phyloP scores from a whole-genome alignment of 192 early-diverging fungal genomes.

The Hyaloraphidium curvatum region DNA sequence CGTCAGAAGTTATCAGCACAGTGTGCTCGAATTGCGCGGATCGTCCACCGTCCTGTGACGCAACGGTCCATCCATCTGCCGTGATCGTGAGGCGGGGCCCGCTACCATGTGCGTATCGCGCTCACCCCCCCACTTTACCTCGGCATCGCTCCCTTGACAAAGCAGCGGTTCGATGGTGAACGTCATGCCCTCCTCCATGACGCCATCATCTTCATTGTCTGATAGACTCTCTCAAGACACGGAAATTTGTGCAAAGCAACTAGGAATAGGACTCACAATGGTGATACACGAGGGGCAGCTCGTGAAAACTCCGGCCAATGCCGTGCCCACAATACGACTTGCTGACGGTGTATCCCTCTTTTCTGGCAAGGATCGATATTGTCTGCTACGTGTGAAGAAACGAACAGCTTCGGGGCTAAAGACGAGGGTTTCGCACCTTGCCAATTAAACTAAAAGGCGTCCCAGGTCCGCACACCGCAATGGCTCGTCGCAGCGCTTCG shows the following conservation, averaged over 20 bases:
- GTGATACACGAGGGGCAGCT: constrained; percentile 60
- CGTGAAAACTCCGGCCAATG: constrained; percentile 67
- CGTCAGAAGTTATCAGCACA: no score
- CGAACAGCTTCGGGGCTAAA: no score
- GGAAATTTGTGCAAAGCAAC: background rate
- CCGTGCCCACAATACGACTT: constrained; percentile 72
- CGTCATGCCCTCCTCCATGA: constrained; percentile 55
- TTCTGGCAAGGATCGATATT: constrained; percentile 22
- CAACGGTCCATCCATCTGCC: constrained; percentile 41
- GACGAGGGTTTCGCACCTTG: no score
- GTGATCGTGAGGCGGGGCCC: background rate
- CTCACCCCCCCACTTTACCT: background rate
- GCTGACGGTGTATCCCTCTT: constrained; percentile 37
- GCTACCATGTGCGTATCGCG: background rate
- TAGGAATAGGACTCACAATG: no score
- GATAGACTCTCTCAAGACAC: background rate
- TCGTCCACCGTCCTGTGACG: constrained; percentile 55
- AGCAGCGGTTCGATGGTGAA: constrained; percentile 83
- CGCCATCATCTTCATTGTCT: constrained; percentile 45
- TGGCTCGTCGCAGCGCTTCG: constrained; percentile 34
- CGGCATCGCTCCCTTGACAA: constrained; percentile 47
- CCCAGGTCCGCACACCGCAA: constrained; percentile 53
- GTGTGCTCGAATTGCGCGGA: constrained; percentile 80
- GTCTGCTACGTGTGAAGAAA: no score
- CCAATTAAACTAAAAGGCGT: no score